These are phyloP conservation scores for Pseudomassariella vexata DNA, from an alignment of 2,329 filamentous ascomycete species.

Conservation along the genomic window DNA sequence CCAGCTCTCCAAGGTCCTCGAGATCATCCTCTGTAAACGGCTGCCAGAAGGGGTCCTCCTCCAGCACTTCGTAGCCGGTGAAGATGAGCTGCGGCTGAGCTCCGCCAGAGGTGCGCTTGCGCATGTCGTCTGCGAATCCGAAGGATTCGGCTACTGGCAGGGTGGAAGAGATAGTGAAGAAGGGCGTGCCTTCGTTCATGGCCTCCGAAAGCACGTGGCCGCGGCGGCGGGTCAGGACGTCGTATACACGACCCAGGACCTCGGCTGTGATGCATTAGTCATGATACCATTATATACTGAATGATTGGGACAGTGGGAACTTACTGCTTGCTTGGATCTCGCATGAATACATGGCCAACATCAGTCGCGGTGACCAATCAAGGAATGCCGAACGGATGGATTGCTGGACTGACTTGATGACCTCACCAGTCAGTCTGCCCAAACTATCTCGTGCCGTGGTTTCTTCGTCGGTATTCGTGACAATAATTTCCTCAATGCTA, in stretches of 20 bases:
- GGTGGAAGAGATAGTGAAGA: slow-evolving; percentile 86
- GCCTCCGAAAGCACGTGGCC: slow-evolving; percentile 85
- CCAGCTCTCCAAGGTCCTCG: slow-evolving; percentile 90
- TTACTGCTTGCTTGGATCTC: slow-evolving; percentile 91
- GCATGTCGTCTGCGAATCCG: slow-evolving; percentile 93
- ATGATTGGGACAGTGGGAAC: slow-evolving; percentile 25
- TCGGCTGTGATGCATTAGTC: slow-evolving; percentile 52
- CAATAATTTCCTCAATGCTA: slow-evolving; percentile 72
- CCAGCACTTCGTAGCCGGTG: slow-evolving; percentile 83
- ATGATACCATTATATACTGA: too few relatives aligned
- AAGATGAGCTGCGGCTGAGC: slow-evolving; percentile 93
- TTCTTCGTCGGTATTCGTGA: slow-evolving; percentile 48
- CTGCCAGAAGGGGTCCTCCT: slow-evolving; percentile 97
- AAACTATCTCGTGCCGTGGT: slow-evolving; percentile 59
- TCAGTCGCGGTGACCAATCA: slow-evolving; percentile 91
- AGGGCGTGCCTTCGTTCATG: slow-evolving; percentile 91
- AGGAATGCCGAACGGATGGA: slow-evolving; percentile 82
- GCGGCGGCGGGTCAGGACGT: slow-evolving; percentile 89
- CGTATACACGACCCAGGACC: slow-evolving; percentile 91
- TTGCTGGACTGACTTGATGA: slow-evolving; percentile 83
- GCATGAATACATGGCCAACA: slow-evolving; percentile 96
- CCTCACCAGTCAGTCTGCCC: slow-evolving; percentile 82
- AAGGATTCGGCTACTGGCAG: slow-evolving; percentile 93
- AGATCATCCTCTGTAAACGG: slow-evolving; percentile 94
- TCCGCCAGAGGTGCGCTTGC: slow-evolving; percentile 85